Percentiles rank a stretch among this genome's conserved stretches.
Evolutionary conservation across 257 asterid species (phyloP).

Genomic region (Cynanchum wilfordii): DNA sequence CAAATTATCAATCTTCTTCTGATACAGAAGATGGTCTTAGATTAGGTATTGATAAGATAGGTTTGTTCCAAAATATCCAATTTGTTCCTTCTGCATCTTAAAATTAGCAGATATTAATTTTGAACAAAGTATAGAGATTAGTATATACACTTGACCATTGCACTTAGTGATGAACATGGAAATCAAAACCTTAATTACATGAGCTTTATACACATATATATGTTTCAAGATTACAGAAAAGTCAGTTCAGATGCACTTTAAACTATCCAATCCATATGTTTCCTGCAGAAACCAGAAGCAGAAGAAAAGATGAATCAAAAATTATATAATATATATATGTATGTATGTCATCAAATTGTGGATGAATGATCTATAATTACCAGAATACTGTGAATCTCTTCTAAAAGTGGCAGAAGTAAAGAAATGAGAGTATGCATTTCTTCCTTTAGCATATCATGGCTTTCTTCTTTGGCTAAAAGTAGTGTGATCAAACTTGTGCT

Average conservation of each 20-base stretch:
- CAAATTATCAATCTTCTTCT: constrained; percentile 11
- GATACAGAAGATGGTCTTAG: constrained; percentile 17
- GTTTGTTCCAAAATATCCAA: constrained; percentile 40
- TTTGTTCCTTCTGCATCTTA: constrained; percentile 11
- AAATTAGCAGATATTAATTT: not conserved
- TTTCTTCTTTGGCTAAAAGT: constrained; percentile 55
- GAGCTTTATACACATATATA: too few species aligned
- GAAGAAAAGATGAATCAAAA: not conserved
- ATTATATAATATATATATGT: too few species aligned
- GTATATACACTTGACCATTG: not conserved
- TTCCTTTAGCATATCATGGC: constrained; percentile 41
- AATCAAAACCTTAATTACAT: not conserved
- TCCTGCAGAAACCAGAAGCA: constrained; percentile 33
- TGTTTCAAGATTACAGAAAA: not conserved
- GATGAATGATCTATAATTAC: constrained; percentile 28
- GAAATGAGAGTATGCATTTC: constrained; percentile 46
- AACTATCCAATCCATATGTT: constrained; percentile 51
- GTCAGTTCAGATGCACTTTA: constrained; percentile 49
- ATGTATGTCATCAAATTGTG: not conserved
- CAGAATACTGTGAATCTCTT: constrained; percentile 46
- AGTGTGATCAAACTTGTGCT: constrained; percentile 29
- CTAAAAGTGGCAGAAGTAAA: constrained; percentile 44
- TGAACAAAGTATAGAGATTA: not conserved
- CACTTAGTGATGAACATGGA: not conserved
- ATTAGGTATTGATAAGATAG: constrained; percentile 44